A percentile compares a stretch with the other conserved stretches of the same genome.
Evolutionary conservation across 768 basidiomycete species (phyloP).

Genomic region (Collybiopsis confluens): DNA sequence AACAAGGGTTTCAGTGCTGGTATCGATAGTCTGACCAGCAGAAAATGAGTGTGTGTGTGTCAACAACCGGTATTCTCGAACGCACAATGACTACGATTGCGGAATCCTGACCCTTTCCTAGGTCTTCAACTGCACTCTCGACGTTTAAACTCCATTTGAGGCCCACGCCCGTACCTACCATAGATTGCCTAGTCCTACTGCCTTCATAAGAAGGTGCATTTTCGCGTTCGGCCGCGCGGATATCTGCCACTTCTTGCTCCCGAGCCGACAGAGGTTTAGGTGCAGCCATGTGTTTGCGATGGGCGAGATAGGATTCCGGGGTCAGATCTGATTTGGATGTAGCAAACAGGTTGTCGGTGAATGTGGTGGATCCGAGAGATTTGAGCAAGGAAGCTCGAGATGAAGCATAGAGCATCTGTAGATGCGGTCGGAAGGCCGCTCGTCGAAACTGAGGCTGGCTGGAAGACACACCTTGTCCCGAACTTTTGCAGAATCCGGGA

Average conservation of each 20-base stretch:
- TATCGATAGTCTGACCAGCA: conserved; percentile 68
- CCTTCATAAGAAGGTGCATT: conserved; percentile 53
- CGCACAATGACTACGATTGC: conserved; percentile 66
- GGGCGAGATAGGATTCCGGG: conserved; percentile 66
- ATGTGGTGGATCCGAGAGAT: conserved; percentile 68
- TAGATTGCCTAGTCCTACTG: conserved; percentile 49
- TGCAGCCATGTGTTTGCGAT: conserved; percentile 65
- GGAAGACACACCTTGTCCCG: conserved; percentile 63
- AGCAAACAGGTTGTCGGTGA: conserved; percentile 75
- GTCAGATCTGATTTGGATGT: conserved; percentile 67
- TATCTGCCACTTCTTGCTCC: conserved; percentile 78
- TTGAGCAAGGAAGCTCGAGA: conserved; percentile 66
- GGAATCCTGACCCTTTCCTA: conserved; percentile 45
- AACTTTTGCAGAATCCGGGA: conserved; percentile 77
- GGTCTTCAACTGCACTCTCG: conserved; percentile 56
- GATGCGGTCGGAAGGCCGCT: conserved; percentile 2
- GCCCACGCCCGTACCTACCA: conserved; percentile 57
- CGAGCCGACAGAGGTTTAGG: conserved; percentile 79
- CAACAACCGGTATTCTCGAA: conserved; percentile 9
- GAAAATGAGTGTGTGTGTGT: neutral
- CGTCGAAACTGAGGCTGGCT: neutral
- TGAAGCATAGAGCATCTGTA: conserved; percentile 86
- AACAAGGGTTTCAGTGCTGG: conserved; percentile 54
- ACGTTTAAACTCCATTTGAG: conserved; percentile 66
- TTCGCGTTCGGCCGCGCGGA: conserved; percentile 72